phyloP scores from a whole-genome alignment of 2,329 filamentous ascomycete species.

The Claviceps sp. region DNA sequence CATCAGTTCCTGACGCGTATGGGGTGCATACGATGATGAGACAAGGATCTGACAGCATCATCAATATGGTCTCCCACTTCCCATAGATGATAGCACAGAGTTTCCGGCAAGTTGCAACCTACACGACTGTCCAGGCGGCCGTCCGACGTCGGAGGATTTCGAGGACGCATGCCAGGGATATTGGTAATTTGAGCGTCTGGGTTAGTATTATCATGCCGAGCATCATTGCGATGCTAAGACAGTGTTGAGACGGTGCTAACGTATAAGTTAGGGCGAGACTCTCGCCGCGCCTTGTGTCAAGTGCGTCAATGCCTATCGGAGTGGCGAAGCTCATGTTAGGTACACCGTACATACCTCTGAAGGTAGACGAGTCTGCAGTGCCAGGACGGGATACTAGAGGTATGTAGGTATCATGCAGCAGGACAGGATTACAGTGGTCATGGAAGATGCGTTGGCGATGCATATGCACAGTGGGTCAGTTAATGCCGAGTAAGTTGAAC shows the following conservation, averaged over 20 bases:
- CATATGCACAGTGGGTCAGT: neutral
- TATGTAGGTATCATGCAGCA: constrained; percentile 14
- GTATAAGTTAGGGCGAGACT: constrained; percentile 23
- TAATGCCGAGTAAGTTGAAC: neutral
- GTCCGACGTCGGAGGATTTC: constrained; percentile 36
- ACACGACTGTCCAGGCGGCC: constrained; percentile 39
- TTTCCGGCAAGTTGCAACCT: constrained; percentile 31
- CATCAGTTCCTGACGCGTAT: constrained; percentile 52
- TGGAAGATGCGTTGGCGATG: constrained; percentile 18
- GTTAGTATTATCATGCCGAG: constrained; percentile 38
- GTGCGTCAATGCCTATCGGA: constrained; percentile 26
- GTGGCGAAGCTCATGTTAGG: constrained; percentile 32
- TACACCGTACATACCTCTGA: no score
- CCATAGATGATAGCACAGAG: constrained; percentile 26
- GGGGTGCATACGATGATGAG: constrained; percentile 45
- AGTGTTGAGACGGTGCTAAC: constrained; percentile 13
- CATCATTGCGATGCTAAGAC: constrained; percentile 27
- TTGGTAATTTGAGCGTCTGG: constrained; percentile 25
- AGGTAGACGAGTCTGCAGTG: constrained; percentile 15
- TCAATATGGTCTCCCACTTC: constrained; percentile 34
- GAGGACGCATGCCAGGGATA: constrained; percentile 39
- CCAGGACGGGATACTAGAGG: constrained; percentile 24
- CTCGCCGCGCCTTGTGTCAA: constrained; percentile 28
- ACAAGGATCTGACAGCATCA: constrained; percentile 31
- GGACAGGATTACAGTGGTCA: constrained; percentile 9